Evolutionary conservation across 2,329 filamentous ascomycete genomes (phyloP).

Genomic region (Colletotrichum sp.): DNA sequence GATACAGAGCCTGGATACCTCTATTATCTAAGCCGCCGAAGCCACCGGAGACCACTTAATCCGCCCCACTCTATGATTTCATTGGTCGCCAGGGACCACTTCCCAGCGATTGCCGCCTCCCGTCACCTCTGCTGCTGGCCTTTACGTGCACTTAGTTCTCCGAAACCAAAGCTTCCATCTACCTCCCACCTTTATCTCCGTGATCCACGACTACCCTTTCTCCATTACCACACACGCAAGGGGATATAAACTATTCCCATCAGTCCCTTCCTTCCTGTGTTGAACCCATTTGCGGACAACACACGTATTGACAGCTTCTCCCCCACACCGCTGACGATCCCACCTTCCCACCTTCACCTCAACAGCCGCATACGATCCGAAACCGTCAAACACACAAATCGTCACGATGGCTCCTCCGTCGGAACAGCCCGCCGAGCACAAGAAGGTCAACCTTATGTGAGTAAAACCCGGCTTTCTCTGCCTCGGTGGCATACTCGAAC

Average conservation of each 20-base stretch:
- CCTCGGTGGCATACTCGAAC: neutral
- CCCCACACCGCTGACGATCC: constrained; percentile 15
- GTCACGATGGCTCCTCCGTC: constrained; percentile 75
- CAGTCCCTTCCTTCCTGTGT: neutral
- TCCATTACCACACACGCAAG: constrained; percentile 1
- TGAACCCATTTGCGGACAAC: neutral
- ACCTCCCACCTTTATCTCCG: constrained; percentile 17
- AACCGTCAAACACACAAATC: constrained; percentile 16
- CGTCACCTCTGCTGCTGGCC: constrained; percentile 14
- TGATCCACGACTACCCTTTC: constrained; percentile 9
- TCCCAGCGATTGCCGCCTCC: constrained; percentile 17
- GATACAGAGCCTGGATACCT: neutral
- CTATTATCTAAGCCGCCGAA: constrained; percentile 18
- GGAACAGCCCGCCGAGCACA: constrained; percentile 54
- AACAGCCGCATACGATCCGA: constrained; percentile 2
- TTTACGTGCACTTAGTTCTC: constrained; percentile 8
- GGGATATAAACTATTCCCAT: neutral
- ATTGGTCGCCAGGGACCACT: constrained; percentile 19
- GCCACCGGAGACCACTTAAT: constrained; percentile 22
- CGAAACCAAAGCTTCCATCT: constrained; percentile 12
- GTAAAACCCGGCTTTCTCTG: constrained; percentile 34
- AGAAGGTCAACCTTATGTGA: constrained; percentile 86
- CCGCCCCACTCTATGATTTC: constrained; percentile 24
- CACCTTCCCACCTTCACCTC: neutral
- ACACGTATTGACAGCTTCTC: constrained; percentile 4